A percentile compares a stretch with the other conserved stretches of the same genome.
phyloP scores from a whole-genome alignment of 306 rosid genomes.

The Quercus rubra region DNA sequence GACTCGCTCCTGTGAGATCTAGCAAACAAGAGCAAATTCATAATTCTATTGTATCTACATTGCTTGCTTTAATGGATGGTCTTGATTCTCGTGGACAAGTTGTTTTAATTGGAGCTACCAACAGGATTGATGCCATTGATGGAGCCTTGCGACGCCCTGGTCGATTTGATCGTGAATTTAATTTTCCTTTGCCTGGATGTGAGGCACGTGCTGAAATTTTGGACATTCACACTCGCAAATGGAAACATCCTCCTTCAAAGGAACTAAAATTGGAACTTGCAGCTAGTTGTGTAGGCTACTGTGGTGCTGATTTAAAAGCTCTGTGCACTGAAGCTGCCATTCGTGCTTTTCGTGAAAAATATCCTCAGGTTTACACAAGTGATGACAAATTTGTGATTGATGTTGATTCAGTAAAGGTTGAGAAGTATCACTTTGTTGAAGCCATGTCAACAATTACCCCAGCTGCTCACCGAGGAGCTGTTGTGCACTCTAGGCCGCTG shows the following conservation, averaged over 20 bases:
- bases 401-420: constrained; percentile 86
- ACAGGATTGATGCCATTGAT: constrained; percentile 96
- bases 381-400: constrained; percentile 96
- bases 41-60: constrained; percentile 95
- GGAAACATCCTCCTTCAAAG: constrained; percentile 86
- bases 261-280: constrained; percentile 85
- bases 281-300: constrained; percentile 96
- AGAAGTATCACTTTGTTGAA: constrained; percentile 84
- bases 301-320: constrained; percentile 99
- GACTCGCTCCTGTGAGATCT: constrained; percentile 98
- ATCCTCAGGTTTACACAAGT: constrained; percentile 93
- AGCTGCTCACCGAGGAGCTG: constrained; percentile 96
- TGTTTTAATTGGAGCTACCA: constrained; percentile 97
- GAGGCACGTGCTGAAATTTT: constrained; percentile 97
- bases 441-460: constrained; percentile 98
- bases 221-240: constrained; percentile 92
- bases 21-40: constrained; percentile 99
- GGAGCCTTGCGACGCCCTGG: constrained; percentile 99
- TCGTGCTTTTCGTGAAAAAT: constrained; percentile 89
- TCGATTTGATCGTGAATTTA: constrained; percentile 95
- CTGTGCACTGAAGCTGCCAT: constrained; percentile 99
- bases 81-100: constrained; percentile 99
- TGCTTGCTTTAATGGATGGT: constrained; percentile 99
- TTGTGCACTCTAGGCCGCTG: constrained; percentile 92
- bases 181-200: constrained; percentile 87